Base-by-base conservation (phyloP, 73 alveolate genomes). In the Paramecium pentaurelia region DNA sequence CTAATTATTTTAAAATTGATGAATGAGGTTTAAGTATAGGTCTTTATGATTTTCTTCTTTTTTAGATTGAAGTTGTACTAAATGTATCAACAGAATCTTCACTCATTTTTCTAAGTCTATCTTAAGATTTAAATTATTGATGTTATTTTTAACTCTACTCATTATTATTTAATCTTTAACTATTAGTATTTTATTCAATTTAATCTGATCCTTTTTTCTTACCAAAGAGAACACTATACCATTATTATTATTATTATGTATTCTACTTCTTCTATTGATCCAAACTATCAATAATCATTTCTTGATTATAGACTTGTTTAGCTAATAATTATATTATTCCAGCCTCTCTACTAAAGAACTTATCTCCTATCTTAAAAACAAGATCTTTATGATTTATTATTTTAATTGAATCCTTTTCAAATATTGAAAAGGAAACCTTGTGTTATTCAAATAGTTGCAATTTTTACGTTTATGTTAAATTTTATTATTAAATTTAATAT, bases 281-380 rank as follows among this genome's bases (percentile, higher is more conserved):
- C 14, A 54, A 18, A 54, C 70, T 54, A 54, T 54, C 70, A 4
- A 54, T 18, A 5, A 54, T 8, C 49, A 25, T 68, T 0, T 71
- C 86, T 32, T 93, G 30, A 14, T 96, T 95, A 88, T 93, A 98
- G 2, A 96, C 99, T n/a, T 96, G 93, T 92, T 95, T 87, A 36
- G 98, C 91, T 49, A 98, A 60, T 84, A 98, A 89, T 93, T 97
- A 83, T 11, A 99, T 99, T 9, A 96, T 95, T 11, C 98, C 99
- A 22, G 95, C 96, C 60, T 97, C 96, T 95, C 98, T 95, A 22
- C 98, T 94, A 77, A 93, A 97, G 49, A 97, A 92, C 58, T 95
- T 87, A 91, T 97, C 93, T 2, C 96, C 98, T 9, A 96, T 93
- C 93, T 95, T 97, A 20, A 98, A 88, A 30, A 98, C 95, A 20